These are phyloP conservation scores for Neurospora sp. DNA, from an alignment of 495 filamentous ascomycete genomes.

Conservation along the genomic window DNA sequence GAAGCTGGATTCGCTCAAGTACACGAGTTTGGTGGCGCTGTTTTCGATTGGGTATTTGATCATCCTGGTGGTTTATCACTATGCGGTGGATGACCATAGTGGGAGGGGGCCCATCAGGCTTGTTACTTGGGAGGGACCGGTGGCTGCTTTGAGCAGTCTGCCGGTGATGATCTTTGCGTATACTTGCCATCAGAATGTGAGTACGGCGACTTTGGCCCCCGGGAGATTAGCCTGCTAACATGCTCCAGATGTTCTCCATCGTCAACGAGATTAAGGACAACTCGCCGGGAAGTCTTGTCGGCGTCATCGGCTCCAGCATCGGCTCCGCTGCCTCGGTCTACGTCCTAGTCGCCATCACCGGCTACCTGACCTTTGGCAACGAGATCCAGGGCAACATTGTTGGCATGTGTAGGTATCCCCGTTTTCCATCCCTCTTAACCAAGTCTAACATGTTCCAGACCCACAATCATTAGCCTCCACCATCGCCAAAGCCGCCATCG, in stretches of 20 bases:
- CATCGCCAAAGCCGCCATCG: constrained; percentile 89
- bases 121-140: constrained; percentile 65
- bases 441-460: constrained; percentile 34
- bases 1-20: constrained; percentile 88
- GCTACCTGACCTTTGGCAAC: constrained; percentile 89
- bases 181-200: constrained; percentile 95
- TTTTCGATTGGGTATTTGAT: constrained; percentile 91
- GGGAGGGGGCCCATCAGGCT: constrained; percentile 64
- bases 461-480: constrained; percentile 71
- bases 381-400: constrained; percentile 86
- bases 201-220: constrained; percentile 6
- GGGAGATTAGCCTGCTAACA: not conserved
- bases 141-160: constrained; percentile 72
- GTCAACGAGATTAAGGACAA: constrained; percentile 88
- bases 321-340: constrained; percentile 74
- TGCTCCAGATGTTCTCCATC: constrained; percentile 87
- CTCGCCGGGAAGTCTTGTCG: constrained; percentile 64
- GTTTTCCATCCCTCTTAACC: not conserved
- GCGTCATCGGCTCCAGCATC: constrained; percentile 72
- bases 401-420: constrained; percentile 57
- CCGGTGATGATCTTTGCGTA: constrained; percentile 97
- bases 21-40: constrained; percentile 86
- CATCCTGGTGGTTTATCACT: constrained; percentile 84
- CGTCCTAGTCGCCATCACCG: constrained; percentile 84
- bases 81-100: constrained; percentile 63